Conservation (phyloP, 257 asterid species). For the Fraxinus pennsylvanica region DNA sequence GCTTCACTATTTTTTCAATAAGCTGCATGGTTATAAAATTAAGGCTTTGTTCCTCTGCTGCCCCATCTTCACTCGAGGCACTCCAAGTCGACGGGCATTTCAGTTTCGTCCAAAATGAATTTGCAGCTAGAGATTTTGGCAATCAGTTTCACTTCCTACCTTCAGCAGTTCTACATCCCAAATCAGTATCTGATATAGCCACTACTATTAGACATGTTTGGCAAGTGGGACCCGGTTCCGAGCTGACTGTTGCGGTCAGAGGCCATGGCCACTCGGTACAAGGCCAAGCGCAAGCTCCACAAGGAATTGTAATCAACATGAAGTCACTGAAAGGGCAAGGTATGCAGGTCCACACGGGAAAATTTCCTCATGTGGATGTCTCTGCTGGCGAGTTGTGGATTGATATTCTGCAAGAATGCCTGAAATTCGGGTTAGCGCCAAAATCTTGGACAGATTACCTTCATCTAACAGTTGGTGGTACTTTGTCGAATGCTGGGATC, state of each 20-base stretch:
- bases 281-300: conserved; percentile 76
- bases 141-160: conserved; percentile 68
- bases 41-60: conserved; percentile 32
- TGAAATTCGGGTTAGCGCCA: conserved; percentile 76
- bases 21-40: conserved; percentile 46
- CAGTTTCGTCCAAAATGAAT: conserved; percentile 53
- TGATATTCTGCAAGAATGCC: conserved; percentile 59
- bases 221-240: conserved; percentile 66
- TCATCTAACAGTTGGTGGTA: conserved; percentile 88
- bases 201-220: conserved; percentile 58
- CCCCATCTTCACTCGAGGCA: conserved; percentile 39
- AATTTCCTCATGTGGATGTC: conserved; percentile 62
- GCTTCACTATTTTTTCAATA: conserved; percentile 35
- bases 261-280: conserved; percentile 79
- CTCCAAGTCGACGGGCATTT: conserved; percentile 60
- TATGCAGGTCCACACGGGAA: conserved; percentile 53
- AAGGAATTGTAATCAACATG: conserved; percentile 81
- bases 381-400: conserved; percentile 88
- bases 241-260: conserved; percentile 67
- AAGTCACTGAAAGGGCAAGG: conserved; percentile 46
- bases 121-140: conserved; percentile 78
- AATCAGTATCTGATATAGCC: conserved; percentile 64
- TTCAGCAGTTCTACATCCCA: conserved; percentile 77
- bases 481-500: conserved; percentile 85
- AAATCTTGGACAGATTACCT: conserved; percentile 93